These are phyloP conservation scores for Fraxinus dipetala DNA, from an alignment of 305 asterid genomes.

Conservation along the genomic window DNA sequence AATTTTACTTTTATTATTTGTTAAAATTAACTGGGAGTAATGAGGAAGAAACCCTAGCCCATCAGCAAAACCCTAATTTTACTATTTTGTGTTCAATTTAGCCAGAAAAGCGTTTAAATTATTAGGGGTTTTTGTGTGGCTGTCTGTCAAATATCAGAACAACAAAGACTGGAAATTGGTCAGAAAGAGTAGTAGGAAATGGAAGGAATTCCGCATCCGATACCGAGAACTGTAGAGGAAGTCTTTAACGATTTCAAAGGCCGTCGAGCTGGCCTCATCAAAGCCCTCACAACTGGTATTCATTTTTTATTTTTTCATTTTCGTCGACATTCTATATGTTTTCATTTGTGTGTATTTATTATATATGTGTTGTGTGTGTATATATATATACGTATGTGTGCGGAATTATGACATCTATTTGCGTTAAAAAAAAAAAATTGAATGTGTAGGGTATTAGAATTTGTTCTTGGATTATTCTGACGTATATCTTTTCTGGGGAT, in stretches of 20 bases:
- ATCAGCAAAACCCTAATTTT: neutral
- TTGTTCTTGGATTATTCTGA: neutral
- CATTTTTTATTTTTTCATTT: neutral
- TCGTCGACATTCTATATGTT: neutral
- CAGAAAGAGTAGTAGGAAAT: conserved; percentile 19
- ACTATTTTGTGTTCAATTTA: neutral
- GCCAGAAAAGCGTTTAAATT: neutral
- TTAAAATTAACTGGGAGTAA: neutral
- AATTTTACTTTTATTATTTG: neutral
- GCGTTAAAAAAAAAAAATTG: neutral
- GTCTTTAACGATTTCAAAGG: conserved; percentile 74
- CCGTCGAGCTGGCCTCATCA: conserved; percentile 66
- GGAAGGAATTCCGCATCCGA: conserved; percentile 53
- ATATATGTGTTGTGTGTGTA: neutral
- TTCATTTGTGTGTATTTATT: neutral
- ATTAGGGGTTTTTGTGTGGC: neutral
- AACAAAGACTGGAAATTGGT: neutral
- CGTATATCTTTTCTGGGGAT: neutral
- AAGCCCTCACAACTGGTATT: conserved; percentile 70
- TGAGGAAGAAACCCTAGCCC: conserved; percentile 3
- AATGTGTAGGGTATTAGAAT: neutral
- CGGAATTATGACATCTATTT: neutral
- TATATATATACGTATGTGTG: neutral
- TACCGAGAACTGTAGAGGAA: conserved; percentile 72
- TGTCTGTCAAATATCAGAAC: neutral